Conservation (phyloP, 495 filamentous ascomycete species). For the Entonaema liquescens region DNA sequence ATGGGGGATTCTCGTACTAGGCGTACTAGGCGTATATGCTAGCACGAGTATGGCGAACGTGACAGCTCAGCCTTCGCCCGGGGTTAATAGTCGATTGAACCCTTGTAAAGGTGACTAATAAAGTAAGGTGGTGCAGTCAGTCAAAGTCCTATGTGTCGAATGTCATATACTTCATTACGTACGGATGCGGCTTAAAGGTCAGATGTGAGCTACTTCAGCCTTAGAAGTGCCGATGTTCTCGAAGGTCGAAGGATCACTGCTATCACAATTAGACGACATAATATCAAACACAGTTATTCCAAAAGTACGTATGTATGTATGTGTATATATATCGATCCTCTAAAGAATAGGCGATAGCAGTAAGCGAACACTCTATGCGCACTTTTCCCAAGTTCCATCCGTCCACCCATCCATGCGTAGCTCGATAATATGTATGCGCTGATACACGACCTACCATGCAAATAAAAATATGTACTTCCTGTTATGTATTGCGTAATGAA, state of each 20-base stretch:
- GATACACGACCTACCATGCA: not conserved
- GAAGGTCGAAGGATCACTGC: not conserved
- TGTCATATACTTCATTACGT: not conserved
- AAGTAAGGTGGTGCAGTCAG: slow-evolving; percentile 14
- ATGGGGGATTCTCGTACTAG: not conserved
- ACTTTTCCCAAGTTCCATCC: not conserved
- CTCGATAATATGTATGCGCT: slow-evolving; percentile 15
- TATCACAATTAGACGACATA: not conserved
- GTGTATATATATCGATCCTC: not conserved
- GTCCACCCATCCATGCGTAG: not conserved
- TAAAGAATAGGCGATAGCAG: not conserved
- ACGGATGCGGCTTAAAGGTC: slow-evolving; percentile 21
- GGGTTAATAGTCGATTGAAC: not conserved
- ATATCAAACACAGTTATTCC: not conserved
- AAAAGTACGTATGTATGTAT: not conserved
- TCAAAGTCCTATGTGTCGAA: slow-evolving; percentile 1
- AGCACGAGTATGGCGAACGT: not conserved
- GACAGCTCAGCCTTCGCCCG: slow-evolving; percentile 16
- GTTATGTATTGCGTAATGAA: not conserved
- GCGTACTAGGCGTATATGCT: not conserved
- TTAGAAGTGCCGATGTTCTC: not conserved
- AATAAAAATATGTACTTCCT: not conserved
- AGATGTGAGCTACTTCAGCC: not conserved
- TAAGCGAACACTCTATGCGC: slow-evolving; percentile 6
- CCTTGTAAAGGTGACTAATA: not conserved